Conservation (phyloP, 1,139 yeast species). For the Tardiomyces depauwii region DNA sequence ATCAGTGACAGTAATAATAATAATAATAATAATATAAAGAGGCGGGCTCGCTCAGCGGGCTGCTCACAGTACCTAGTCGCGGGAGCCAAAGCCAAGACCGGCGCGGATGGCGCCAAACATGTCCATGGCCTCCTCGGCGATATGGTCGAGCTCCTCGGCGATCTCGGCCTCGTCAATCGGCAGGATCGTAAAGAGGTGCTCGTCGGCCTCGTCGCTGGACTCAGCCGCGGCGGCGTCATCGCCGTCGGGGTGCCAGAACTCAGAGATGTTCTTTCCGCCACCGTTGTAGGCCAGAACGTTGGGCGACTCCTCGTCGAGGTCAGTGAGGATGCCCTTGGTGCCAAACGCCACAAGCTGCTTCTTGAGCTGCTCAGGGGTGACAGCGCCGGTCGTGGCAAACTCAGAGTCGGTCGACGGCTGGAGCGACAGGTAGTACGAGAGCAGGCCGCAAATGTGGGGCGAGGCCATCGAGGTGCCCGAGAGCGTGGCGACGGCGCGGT, state of each 20-base stretch:
- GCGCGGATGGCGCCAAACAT: slow-evolving; percentile 14
- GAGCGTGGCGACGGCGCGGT: slow-evolving; percentile 73
- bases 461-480: slow-evolving; percentile 99
- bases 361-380: slow-evolving; percentile 82
- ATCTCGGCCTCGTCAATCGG: slow-evolving; percentile 14
- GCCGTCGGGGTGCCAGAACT: slow-evolving; percentile 42
- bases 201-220: slow-evolving; percentile 2
- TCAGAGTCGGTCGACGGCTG: slow-evolving; percentile 71
- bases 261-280: slow-evolving; percentile 70
- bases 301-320: slow-evolving; percentile 75
- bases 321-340: slow-evolving; percentile 55
- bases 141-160: slow-evolving; percentile 13
- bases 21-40: neutral
- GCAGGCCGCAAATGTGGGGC: slow-evolving; percentile 88
- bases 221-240: slow-evolving; percentile 2
- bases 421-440: slow-evolving; percentile 76
- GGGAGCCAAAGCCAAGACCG: slow-evolving; percentile 10
- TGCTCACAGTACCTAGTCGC: no score
- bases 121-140: slow-evolving; percentile 12
- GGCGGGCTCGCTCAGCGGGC: neutral
- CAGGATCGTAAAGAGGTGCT: slow-evolving; percentile 8
- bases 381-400: slow-evolving; percentile 44
- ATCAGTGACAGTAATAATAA: slow-evolving; percentile 5
- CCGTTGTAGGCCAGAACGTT: slow-evolving; percentile 88
- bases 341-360: slow-evolving; percentile 75